Evolutionary conservation across 495 filamentous ascomycete genomes (phyloP).

Genomic region (Xylaria bambusicola): DNA sequence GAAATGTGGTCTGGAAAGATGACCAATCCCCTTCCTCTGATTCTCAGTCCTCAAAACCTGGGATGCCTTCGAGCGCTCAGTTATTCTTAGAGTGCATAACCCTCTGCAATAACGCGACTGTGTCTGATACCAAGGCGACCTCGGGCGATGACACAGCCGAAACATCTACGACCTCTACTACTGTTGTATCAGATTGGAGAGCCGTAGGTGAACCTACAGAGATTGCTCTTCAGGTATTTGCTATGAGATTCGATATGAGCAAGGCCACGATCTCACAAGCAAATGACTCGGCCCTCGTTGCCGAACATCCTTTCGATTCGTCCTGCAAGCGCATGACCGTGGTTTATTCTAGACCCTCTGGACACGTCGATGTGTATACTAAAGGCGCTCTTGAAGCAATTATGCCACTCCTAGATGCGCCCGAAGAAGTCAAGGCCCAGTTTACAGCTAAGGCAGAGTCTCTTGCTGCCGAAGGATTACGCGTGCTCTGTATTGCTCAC

Average conservation of each 20-base stretch:
- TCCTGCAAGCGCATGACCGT: constrained; percentile 63
- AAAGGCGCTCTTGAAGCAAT: constrained; percentile 61
- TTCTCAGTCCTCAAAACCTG: constrained; percentile 14
- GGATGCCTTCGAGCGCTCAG: constrained; percentile 22
- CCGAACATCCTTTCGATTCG: constrained; percentile 64
- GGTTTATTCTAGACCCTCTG: constrained; percentile 40
- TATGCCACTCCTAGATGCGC: constrained; percentile 42
- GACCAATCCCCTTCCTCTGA: constrained; percentile 26
- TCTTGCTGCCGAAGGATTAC: constrained; percentile 57
- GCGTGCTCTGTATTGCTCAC: constrained; percentile 57
- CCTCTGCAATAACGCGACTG: constrained; percentile 67
- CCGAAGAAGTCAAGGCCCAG: constrained; percentile 26
- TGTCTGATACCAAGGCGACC: constrained; percentile 59
- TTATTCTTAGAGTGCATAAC: constrained; percentile 56
- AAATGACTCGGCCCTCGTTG: constrained; percentile 35
- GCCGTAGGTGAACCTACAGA: constrained; percentile 60
- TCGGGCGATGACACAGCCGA: constrained; percentile 47
- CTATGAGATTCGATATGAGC: constrained; percentile 40
- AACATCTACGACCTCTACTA: constrained; percentile 35
- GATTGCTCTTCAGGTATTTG: constrained; percentile 54
- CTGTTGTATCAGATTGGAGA: constrained; percentile 38
- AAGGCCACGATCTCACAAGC: constrained; percentile 26
- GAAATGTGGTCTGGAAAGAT: constrained; percentile 27
- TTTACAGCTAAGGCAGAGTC: constrained; percentile 49
- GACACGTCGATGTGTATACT: constrained; percentile 47